Conservation (phyloP, 2,329 filamentous ascomycete genomes). For the Claviceps monticola region DNA sequence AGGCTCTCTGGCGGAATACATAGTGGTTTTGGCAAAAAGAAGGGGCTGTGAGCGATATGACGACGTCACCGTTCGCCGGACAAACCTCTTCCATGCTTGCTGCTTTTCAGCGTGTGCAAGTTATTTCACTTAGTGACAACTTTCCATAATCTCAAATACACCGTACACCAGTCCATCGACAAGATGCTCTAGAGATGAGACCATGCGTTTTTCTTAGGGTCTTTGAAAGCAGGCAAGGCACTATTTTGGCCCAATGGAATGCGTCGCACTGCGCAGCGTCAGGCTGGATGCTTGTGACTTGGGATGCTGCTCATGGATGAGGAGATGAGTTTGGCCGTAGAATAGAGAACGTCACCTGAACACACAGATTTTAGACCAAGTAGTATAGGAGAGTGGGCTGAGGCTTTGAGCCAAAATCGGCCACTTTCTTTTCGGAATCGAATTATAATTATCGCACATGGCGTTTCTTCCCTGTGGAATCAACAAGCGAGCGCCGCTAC, state of each 20-base stretch:
- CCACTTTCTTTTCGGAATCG: constrained; percentile 30
- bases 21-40: constrained; percentile 31
- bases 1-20: constrained; percentile 17
- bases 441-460: constrained; percentile 24
- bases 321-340: too few relatives aligned
- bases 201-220: too few relatives aligned
- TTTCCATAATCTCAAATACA: too few relatives aligned
- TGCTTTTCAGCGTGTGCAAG: constrained; percentile 19
- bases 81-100: constrained; percentile 33
- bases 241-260: too few relatives aligned
- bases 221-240: too few relatives aligned
- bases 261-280: too few relatives aligned
- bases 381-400: constrained; percentile 24
- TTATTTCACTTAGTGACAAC: constrained; percentile 26
- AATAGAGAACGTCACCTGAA: too few relatives aligned
- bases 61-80: constrained; percentile 20
- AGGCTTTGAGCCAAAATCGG: constrained; percentile 31
- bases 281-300: too few relatives aligned
- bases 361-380: too few relatives aligned
- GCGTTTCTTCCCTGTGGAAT: not conserved
- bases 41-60: constrained; percentile 38
- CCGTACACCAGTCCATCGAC: too few relatives aligned
- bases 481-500: not conserved
- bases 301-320: too few relatives aligned
- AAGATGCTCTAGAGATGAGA: too few relatives aligned